Percentiles rank a stretch among this genome's conserved stretches.
Conservation (phyloP, 371 early-diverging fungal species). For the Apophysomyces sp. region DNA sequence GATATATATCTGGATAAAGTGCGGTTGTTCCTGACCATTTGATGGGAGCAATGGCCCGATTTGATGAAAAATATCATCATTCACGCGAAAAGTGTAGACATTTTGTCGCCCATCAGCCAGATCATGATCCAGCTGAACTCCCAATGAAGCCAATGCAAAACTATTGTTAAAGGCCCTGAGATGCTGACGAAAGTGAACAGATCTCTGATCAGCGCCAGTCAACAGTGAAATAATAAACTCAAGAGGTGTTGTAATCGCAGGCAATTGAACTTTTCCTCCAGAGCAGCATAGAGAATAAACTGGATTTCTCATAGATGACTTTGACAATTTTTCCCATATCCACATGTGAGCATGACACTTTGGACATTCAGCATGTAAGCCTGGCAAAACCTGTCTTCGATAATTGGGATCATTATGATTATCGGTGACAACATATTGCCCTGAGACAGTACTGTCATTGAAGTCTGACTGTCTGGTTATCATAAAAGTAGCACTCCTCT, state of each 20-base stretch:
- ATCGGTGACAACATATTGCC: slow-evolving; percentile 1
- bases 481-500: no score
- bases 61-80: background rate
- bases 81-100: slow-evolving; percentile 5
- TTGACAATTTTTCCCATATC: background rate
- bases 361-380: background rate
- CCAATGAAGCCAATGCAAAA: slow-evolving; percentile 14
- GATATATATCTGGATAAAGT: slow-evolving; percentile 5
- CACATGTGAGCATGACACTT: slow-evolving; percentile 1
- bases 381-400: no score
- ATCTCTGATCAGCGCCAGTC: background rate
- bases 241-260: background rate
- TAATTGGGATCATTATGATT: background rate
- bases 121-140: slow-evolving; percentile 5
- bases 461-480: no score
- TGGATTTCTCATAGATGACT: background rate
- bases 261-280: background rate
- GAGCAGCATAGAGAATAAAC: background rate
- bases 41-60: background rate
- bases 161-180: slow-evolving; percentile 14
- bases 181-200: slow-evolving; percentile 1
- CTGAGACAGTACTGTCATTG: no score
- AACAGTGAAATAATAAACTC: background rate
- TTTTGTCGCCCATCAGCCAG: background rate
- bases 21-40: no score